Percentiles rank a stretch among this genome's conserved stretches.
phyloP scores from a whole-genome alignment of 441 rosid genomes.

The Gossypium laxum region DNA sequence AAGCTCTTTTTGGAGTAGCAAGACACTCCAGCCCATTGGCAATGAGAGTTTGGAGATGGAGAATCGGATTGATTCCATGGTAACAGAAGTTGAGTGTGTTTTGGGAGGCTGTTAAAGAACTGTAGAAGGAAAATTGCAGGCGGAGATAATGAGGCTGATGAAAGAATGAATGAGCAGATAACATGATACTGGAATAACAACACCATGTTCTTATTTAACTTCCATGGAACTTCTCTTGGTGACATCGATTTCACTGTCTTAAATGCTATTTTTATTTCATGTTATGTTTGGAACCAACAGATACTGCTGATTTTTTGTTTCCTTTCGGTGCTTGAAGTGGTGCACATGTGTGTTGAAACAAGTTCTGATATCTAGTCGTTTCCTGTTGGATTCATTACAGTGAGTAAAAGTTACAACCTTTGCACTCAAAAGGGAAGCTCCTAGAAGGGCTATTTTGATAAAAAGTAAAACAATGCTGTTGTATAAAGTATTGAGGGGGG shows the following conservation, averaged over 20 bases:
- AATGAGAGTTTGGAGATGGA: slow-evolving; percentile 20
- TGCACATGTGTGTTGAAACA: slow-evolving; percentile 2
- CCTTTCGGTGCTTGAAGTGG: neutral
- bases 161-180: slow-evolving; percentile 11
- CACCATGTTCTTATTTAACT: slow-evolving; percentile 13
- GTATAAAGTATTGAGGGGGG: neutral
- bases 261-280: neutral
- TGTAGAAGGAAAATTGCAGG: slow-evolving; percentile 25
- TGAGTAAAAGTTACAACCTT: neutral
- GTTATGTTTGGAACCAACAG: neutral
- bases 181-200: slow-evolving; percentile 8
- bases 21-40: slow-evolving; percentile 31
- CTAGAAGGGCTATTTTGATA: neutral
- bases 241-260: neutral
- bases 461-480: neutral
- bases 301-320: neutral
- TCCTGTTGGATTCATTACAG: neutral
- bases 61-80: slow-evolving; percentile 30
- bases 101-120: slow-evolving; percentile 27
- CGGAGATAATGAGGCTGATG: slow-evolving; percentile 17
- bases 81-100: slow-evolving; percentile 20
- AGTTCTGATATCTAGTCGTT: neutral
- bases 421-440: neutral
- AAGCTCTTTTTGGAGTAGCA: slow-evolving; percentile 22
- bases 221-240: neutral